These are phyloP conservation scores for Agaricus sinodeliciosus DNA, from an alignment of 768 basidiomycete species.

Conservation along the genomic window DNA sequence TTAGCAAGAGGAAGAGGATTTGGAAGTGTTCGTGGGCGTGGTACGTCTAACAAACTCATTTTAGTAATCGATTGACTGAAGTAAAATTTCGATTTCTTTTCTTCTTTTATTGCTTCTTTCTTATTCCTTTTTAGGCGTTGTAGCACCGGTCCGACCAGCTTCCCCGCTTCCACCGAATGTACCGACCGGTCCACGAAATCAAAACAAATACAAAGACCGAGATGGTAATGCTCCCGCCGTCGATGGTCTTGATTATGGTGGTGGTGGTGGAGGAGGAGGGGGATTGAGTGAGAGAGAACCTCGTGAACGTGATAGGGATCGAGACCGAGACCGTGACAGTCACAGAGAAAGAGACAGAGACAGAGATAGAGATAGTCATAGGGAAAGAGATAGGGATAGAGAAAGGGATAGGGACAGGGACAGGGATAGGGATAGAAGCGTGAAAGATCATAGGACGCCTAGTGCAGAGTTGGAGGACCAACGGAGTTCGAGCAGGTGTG, in stretches of 20 bases:
- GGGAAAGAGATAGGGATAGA: constrained; percentile 3
- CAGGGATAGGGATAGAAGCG: constrained; percentile 2
- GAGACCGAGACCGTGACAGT: constrained; percentile 24
- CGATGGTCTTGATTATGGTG: constrained; percentile 81
- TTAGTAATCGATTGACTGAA: too few relatives aligned
- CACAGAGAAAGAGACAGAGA: constrained; percentile 1
- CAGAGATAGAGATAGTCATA: background rate
- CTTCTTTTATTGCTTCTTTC: too few relatives aligned
- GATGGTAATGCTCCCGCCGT: constrained; percentile 81
- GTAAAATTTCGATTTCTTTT: too few relatives aligned
- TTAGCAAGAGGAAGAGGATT: constrained; percentile 33
- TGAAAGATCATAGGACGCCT: constrained; percentile 39
- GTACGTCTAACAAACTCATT: constrained; percentile 13
- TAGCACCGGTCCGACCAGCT: constrained; percentile 64
- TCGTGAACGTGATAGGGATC: constrained; percentile 3
- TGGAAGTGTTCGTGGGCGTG: constrained; percentile 34
- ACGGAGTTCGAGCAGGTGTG: constrained; percentile 51
- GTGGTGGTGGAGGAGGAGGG: constrained; percentile 29
- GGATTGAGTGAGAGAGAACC: constrained; percentile 27
- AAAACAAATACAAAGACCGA: constrained; percentile 86
- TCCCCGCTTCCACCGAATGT: constrained; percentile 84
- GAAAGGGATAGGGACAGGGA: background rate
- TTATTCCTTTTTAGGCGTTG: constrained; percentile 25
- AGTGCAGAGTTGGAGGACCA: constrained; percentile 61
- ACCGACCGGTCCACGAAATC: constrained; percentile 82